phyloP scores from a whole-genome alignment of 116 monocot genomes.

The Trichopus zeylanicus region DNA sequence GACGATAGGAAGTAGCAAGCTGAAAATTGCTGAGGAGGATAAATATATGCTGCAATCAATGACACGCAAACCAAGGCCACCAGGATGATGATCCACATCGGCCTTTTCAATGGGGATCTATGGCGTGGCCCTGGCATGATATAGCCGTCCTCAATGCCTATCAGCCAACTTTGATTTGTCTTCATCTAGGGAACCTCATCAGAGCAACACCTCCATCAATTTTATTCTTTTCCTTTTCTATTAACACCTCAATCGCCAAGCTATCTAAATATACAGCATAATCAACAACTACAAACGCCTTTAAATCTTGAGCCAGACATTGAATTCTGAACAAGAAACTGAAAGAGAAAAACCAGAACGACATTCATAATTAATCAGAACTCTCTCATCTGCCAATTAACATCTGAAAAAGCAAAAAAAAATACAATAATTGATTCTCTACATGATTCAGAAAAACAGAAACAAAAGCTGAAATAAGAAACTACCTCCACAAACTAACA shows the following conservation, averaged over 20 bases:
- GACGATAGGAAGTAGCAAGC: slow-evolving; percentile 74
- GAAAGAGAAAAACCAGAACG: too few species aligned
- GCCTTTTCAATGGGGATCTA: slow-evolving; percentile 43
- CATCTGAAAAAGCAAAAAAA: too few species aligned
- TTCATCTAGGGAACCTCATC: slow-evolving; percentile 45
- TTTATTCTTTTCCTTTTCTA: not conserved
- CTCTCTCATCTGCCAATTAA: too few species aligned
- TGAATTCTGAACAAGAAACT: not conserved
- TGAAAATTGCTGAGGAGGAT: slow-evolving; percentile 42
- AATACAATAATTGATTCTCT: too few species aligned
- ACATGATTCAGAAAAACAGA: not conserved
- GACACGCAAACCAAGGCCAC: slow-evolving; percentile 56
- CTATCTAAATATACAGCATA: not conserved
- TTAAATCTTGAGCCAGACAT: not conserved
- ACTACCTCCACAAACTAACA: too few species aligned
- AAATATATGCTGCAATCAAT: slow-evolving; percentile 63
- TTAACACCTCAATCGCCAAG: not conserved
- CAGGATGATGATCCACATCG: slow-evolving; percentile 69
- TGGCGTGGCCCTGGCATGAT: slow-evolving; percentile 45
- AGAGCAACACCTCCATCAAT: not conserved
- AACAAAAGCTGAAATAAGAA: not conserved
- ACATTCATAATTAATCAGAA: too few species aligned
- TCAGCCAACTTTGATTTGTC: slow-evolving; percentile 22
- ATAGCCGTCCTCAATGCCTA: slow-evolving; percentile 27
- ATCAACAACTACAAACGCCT: not conserved